Evolutionary conservation across 768 basidiomycete species (phyloP).

Genomic region (Lactarius indigo): DNA sequence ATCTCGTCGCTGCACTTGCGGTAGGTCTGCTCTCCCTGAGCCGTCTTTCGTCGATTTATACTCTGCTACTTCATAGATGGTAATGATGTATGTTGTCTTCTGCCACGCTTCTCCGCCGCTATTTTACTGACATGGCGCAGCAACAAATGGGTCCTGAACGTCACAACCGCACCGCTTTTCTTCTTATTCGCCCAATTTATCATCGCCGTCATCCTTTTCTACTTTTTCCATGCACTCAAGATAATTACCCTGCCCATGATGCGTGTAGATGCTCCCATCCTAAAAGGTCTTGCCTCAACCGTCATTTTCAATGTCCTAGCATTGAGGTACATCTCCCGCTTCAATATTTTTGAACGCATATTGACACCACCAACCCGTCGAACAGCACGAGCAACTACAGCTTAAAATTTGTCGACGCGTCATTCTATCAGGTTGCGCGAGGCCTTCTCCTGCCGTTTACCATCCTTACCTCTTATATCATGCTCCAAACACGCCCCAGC

Average conservation of each 20-base stretch:
- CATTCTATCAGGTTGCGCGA: conserved; percentile 93
- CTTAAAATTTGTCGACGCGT: conserved; percentile 90
- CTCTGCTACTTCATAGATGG: conserved; percentile 56
- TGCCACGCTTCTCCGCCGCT: neutral
- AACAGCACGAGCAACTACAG: conserved; percentile 84
- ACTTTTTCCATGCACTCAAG: conserved; percentile 56
- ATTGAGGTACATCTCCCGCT: conserved; percentile 53
- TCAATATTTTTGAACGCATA: conserved; percentile 15
- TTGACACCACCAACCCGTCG: neutral
- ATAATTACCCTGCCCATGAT: conserved; percentile 60
- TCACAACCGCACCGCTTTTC: conserved; percentile 73
- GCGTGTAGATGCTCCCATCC: conserved; percentile 57
- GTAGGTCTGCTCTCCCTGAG: conserved; percentile 46
- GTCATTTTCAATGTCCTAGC: conserved; percentile 77
- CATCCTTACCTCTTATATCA: conserved; percentile 76
- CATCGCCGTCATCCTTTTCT: conserved; percentile 76
- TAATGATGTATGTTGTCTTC: conserved; percentile 64
- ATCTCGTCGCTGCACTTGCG: conserved; percentile 82
- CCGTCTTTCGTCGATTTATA: neutral
- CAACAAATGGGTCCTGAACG: conserved; percentile 89
- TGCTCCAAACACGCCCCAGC: conserved; percentile 76
- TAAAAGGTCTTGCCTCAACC: conserved; percentile 73
- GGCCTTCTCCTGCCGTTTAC: conserved; percentile 94
- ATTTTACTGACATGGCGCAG: conserved; percentile 37
- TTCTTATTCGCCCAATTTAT: conserved; percentile 79